phyloP scores from a whole-genome alignment of 495 filamentous ascomycete genomes.

The Talaromyces liani region DNA sequence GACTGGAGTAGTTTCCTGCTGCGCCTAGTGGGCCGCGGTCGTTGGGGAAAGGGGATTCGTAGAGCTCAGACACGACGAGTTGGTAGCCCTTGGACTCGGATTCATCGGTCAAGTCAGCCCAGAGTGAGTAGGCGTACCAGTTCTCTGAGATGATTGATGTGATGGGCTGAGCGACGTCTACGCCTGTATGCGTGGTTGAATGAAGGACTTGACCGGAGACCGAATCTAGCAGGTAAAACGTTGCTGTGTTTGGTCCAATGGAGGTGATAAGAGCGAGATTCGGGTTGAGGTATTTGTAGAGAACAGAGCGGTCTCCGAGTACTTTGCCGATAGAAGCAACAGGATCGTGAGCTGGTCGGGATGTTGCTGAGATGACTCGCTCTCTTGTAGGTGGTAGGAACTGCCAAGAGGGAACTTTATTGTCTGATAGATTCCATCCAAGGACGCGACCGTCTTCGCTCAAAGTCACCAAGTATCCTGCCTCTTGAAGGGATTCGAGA shows the following conservation, averaged over 20 bases:
- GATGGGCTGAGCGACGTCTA: conserved; percentile 71
- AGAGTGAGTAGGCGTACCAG: conserved; percentile 93
- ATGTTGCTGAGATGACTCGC: conserved; percentile 55
- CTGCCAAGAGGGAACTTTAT: conserved; percentile 57
- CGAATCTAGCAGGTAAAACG: conserved; percentile 78
- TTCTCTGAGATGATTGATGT: conserved; percentile 79
- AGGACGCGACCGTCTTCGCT: conserved; percentile 53
- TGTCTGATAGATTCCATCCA: conserved; percentile 44
- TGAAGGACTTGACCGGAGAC: conserved; percentile 75
- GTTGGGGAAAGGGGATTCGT: conserved; percentile 75
- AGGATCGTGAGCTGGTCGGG: conserved; percentile 69
- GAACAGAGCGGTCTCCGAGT: conserved; percentile 79
- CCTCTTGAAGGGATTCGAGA: conserved; percentile 17
- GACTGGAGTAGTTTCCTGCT: conserved; percentile 61
- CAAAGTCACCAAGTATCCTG: conserved; percentile 50
- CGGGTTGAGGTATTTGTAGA: conserved; percentile 95
- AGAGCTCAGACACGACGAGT: conserved; percentile 79
- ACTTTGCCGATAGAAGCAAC: conserved; percentile 94
- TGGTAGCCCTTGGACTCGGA: conserved; percentile 75
- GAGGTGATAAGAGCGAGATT: conserved; percentile 78
- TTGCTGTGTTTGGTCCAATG: conserved; percentile 50
- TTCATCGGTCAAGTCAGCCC: conserved; percentile 44
- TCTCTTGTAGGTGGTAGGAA: conserved; percentile 65
- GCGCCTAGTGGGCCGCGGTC: conserved; percentile 74
- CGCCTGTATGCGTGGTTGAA: conserved; percentile 58